These are phyloP conservation scores for Dispira parvispora DNA, from an alignment of 192 early-diverging fungal species.

Conservation along the genomic window DNA sequence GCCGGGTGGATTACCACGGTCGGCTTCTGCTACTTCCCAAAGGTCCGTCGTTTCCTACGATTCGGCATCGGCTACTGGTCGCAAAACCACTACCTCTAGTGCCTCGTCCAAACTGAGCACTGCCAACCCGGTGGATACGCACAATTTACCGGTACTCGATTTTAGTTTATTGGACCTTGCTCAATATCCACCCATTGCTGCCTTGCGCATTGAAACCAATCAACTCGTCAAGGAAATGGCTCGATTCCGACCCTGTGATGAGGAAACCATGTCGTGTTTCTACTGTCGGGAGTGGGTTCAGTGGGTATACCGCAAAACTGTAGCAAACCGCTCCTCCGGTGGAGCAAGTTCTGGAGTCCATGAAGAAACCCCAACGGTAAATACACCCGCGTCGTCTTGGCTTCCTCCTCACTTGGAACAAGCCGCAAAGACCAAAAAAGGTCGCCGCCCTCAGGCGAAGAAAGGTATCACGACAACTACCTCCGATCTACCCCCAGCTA, in stretches of 20 bases:
- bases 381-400: not conserved
- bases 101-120: slow-evolving; percentile 11
- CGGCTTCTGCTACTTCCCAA: not conserved
- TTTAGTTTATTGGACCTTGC: slow-evolving; percentile 15
- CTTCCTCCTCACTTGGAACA: not conserved
- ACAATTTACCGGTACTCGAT: slow-evolving; percentile 15
- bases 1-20: not conserved
- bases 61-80: not conserved
- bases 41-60: not conserved
- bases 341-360: not conserved
- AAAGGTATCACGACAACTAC: not conserved
- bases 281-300: slow-evolving; percentile 72
- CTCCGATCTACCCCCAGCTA: no score
- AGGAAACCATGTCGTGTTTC: slow-evolving; percentile 42
- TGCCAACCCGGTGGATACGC: slow-evolving; percentile 1
- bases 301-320: slow-evolving; percentile 53
- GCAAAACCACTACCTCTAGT: not conserved
- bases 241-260: slow-evolving; percentile 54
- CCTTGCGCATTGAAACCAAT: slow-evolving; percentile 43
- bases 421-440: not conserved
- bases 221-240: slow-evolving; percentile 47
- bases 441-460: not conserved
- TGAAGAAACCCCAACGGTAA: not conserved
- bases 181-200: slow-evolving; percentile 25
- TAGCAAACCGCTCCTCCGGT: slow-evolving; percentile 14